These are phyloP conservation scores for Paramecium sonneborni DNA, from an alignment of 73 alveolate species.

Conservation along the genomic window DNA sequence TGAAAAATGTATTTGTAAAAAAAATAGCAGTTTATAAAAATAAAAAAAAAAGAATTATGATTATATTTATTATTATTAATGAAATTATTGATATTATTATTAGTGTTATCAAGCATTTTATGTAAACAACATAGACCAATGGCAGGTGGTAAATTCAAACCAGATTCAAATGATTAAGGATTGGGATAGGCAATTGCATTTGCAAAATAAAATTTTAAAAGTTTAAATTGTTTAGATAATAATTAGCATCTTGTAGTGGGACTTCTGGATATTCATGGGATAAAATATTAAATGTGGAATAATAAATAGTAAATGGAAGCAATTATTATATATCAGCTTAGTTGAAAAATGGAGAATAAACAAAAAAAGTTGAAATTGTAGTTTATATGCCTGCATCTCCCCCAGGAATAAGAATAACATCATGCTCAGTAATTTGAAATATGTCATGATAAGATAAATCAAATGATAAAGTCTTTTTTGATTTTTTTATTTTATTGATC, in stretches of 20 bases:
- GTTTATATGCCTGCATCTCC: conserved; percentile 10
- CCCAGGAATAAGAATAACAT: neutral
- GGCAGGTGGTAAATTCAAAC: conserved; percentile 14
- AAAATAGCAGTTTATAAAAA: no score
- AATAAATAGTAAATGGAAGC: neutral
- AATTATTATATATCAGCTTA: neutral
- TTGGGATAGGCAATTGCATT: neutral
- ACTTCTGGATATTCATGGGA: neutral
- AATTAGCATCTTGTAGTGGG: neutral
- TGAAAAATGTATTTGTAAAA: no score
- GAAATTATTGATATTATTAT: neutral
- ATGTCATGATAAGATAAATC: neutral
- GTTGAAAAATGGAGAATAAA: neutral
- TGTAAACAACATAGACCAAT: neutral
- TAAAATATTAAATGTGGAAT: neutral
- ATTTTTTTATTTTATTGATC: neutral
- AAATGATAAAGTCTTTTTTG: neutral
- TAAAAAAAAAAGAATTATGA: no score
- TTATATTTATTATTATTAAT: neutral
- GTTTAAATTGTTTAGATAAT: neutral
- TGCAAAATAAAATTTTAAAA: neutral
- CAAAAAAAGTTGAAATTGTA: neutral
- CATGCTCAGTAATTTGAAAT: neutral
- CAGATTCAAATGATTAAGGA: conserved; percentile 25
- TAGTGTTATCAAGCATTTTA: neutral